Conservation (phyloP, 371 early-diverging fungal genomes). For the Syncephalastrum racemosum region DNA sequence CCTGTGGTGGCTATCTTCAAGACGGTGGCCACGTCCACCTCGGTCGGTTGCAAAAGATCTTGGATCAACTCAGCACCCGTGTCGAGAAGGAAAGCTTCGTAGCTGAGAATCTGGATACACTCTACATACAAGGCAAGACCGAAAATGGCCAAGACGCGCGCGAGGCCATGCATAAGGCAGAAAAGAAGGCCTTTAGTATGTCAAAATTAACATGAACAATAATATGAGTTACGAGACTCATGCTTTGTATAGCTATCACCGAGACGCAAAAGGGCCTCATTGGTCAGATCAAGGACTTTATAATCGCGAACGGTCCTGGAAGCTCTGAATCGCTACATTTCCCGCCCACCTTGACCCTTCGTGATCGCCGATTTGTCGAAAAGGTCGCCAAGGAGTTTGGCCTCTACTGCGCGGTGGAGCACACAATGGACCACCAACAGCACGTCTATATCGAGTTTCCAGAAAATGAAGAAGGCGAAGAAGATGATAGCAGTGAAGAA, state of each 20-base stretch:
- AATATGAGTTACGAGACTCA: neutral
- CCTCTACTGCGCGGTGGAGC: conserved; percentile 48
- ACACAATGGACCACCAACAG: conserved; percentile 39
- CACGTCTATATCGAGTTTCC: conserved; percentile 53
- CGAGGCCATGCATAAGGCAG: conserved; percentile 46
- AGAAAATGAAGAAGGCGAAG: conserved; percentile 36
- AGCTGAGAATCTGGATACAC: conserved; percentile 56
- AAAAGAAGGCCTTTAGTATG: conserved; percentile 30
- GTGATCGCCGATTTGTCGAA: conserved; percentile 66
- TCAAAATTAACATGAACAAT: neutral
- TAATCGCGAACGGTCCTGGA: conserved; percentile 34
- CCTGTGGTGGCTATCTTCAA: conserved; percentile 82
- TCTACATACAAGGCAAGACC: conserved; percentile 63
- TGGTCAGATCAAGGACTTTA: conserved; percentile 55
- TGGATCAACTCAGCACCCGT: conserved; percentile 56
- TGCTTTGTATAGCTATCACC: conserved; percentile 53
- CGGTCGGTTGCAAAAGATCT: conserved; percentile 59
- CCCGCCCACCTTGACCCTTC: conserved; percentile 47
- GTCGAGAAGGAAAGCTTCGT: conserved; percentile 72
- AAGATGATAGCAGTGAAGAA: conserved; percentile 51
- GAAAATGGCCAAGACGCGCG: conserved; percentile 41
- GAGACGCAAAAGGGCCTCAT: conserved; percentile 56
- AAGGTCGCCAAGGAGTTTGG: conserved; percentile 64
- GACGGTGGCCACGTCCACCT: conserved; percentile 78
- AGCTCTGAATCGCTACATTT: conserved; percentile 42